Evolutionary conservation across 2,329 filamentous ascomycete genomes (phyloP).

Genomic region (Orbilia oligospora): DNA sequence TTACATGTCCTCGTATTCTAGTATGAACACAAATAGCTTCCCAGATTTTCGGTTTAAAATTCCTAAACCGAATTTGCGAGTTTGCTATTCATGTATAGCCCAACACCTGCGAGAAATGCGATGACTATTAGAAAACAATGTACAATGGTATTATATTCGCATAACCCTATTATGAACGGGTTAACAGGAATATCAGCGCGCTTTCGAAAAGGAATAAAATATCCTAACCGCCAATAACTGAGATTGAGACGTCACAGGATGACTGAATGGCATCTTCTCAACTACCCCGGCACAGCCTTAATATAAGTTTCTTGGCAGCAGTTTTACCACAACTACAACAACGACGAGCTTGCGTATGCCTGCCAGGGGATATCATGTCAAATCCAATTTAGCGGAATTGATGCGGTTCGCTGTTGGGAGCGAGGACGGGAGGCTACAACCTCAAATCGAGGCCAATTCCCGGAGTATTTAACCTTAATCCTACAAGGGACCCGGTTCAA

Average conservation of each 20-base stretch:
- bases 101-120: neutral
- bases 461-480: slow-evolving; percentile 51
- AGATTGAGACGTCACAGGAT: slow-evolving; percentile 22
- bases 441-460: neutral
- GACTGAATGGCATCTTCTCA: slow-evolving; percentile 34
- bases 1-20: neutral
- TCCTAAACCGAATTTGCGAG: no score
- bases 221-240: slow-evolving; percentile 15
- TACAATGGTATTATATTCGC: neutral
- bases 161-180: neutral
- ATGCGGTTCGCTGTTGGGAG: slow-evolving; percentile 20
- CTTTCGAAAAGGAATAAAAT: neutral
- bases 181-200: neutral
- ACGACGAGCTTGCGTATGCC: slow-evolving; percentile 47
- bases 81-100: no score
- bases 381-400: slow-evolving; percentile 35
- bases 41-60: neutral
- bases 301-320: slow-evolving; percentile 39
- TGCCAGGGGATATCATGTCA: slow-evolving; percentile 22
- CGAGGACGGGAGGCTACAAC: slow-evolving; percentile 31
- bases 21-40: neutral
- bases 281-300: slow-evolving; percentile 9
- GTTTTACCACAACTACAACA: slow-evolving; percentile 40
- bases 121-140: neutral
- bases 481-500: slow-evolving; percentile 37